Base-by-base conservation (phyloP, 768 basidiomycete species). In the Kwoniella mangroviensis region DNA sequence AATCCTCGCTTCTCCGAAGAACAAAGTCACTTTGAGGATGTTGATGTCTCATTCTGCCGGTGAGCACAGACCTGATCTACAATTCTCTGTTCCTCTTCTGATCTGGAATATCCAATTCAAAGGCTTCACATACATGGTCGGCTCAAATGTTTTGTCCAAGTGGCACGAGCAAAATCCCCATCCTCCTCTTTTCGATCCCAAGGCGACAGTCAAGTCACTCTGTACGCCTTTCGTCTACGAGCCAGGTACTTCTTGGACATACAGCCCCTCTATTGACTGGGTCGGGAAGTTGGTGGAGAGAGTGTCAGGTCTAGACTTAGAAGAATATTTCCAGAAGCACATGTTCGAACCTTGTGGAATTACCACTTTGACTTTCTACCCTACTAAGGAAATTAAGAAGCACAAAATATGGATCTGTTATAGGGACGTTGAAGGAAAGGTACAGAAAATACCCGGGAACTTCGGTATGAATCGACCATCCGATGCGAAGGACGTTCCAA, bases 261-360 rank as follows among this genome's bases (percentile, higher is more conserved):
- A 83, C 73, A 70, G 75, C n/a, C 52, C 61, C 1, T 59, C 62
- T 11, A 75, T 79, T 54, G 83, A 83, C 55, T 82, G 79, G 78
- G 73, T 75, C 11, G 77, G 79, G 2, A 72, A 78, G 7, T 65
- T 82, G 54, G 72, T 83, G 54, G 73, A 80, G 56, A 65, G 76
- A 6, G 70, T 78, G 4, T 73, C 73, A 13, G 79, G 79, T 0
- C 26, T 76, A 15, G 54, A 69, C 1, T 72, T 83, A n/a, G 81
- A 79, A 40, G 73, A 76, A 0, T 83, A 79, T 69, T 71, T 83
- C 57, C 71, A 79, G 62, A 52, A 78, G 52, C 43, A 82, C 63
- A 72, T 84, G 66, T 83, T 82, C 69, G 58, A 61, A 56, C 84
- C 83, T 2, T 73, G 78, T 60, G 81, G 75, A 10, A 72, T 79